These are phyloP conservation scores for Globisporangium rhizosaccharum DNA, from an alignment of 352 stramenopile genomes.

Conservation along the genomic window DNA sequence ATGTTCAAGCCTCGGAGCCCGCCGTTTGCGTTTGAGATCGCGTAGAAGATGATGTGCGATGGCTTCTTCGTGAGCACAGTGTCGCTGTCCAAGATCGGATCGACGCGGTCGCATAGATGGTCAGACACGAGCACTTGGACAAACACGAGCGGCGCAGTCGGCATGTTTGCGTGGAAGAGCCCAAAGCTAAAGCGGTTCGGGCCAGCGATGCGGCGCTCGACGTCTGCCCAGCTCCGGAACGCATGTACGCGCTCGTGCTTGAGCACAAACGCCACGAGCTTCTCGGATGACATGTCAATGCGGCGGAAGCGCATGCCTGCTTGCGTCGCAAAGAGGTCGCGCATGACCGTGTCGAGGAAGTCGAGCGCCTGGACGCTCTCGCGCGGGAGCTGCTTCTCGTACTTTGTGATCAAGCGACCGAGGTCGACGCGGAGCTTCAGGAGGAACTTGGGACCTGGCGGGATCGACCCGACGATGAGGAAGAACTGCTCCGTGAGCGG, in stretches of 20 bases:
- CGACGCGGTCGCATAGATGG: conserved; percentile 58
- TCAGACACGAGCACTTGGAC: conserved; percentile 71
- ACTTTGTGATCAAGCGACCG: conserved; percentile 40
- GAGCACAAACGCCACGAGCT: conserved; percentile 59
- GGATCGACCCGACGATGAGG: conserved; percentile 63
- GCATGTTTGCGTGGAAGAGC: conserved; percentile 82
- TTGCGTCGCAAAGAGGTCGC: conserved; percentile 78
- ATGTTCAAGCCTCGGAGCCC: conserved; percentile 80
- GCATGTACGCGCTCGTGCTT: conserved; percentile 76
- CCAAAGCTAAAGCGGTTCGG: conserved; percentile 74
- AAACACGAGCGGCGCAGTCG: conserved; percentile 64
- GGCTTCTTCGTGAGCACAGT: conserved; percentile 31
- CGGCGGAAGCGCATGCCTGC: conserved; percentile 74
- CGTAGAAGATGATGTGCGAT: conserved; percentile 85
- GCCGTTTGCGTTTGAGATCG: conserved; percentile 74
- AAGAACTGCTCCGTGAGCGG: conserved; percentile 80
- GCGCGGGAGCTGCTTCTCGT: conserved; percentile 34
- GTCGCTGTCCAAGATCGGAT: conserved; percentile 54
- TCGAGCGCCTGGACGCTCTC: conserved; percentile 60
- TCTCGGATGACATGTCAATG: conserved; percentile 71
- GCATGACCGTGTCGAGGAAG: conserved; percentile 80
- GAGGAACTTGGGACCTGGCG: conserved; percentile 65
- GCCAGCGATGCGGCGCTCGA: conserved; percentile 54
- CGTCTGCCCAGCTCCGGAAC: conserved; percentile 60
- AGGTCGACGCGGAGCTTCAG: conserved; percentile 69